phyloP scores from a whole-genome alignment of 2,329 filamentous ascomycete species.

The Diaporthe citriasiana region DNA sequence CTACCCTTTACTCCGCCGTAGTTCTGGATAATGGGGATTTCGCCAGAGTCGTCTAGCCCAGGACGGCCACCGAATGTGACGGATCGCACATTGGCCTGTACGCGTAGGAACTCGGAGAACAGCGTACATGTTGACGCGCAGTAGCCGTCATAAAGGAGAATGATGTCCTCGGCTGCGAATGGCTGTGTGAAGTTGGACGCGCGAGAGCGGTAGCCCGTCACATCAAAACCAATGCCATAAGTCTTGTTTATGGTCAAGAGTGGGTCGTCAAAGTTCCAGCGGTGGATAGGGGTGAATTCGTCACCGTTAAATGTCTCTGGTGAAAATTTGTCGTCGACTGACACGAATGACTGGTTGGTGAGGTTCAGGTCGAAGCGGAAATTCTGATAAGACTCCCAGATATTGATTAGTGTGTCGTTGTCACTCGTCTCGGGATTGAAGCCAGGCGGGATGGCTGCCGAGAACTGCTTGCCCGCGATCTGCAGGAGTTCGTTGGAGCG shows the following conservation, averaged over 20 bases:
- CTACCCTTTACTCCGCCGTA: conserved; percentile 66
- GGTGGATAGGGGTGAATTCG: conserved; percentile 63
- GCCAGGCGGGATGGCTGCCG: conserved; percentile 47
- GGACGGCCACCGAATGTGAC: conserved; percentile 65
- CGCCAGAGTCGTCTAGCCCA: conserved; percentile 2
- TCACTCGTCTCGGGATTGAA: conserved; percentile 59
- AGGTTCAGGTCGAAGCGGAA: conserved; percentile 63
- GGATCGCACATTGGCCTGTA: conserved; percentile 64
- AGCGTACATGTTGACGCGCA: conserved; percentile 71
- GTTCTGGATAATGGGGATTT: conserved; percentile 59
- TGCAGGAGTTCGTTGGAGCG: conserved; percentile 30
- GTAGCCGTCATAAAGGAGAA: conserved; percentile 69
- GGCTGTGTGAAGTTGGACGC: conserved; percentile 60
- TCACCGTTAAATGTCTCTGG: conserved; percentile 58
- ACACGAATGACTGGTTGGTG: conserved; percentile 61
- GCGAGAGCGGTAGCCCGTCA: conserved; percentile 63
- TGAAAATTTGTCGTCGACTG: conserved; percentile 58
- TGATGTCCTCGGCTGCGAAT: conserved; percentile 68
- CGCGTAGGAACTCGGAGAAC: conserved; percentile 66
- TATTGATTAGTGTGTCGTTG: conserved; percentile 51
- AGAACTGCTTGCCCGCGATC: conserved; percentile 36
- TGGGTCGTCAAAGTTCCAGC: conserved; percentile 61
- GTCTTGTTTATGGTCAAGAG: conserved; percentile 53
- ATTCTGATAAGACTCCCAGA: conserved; percentile 64
- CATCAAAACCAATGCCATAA: conserved; percentile 44